These are phyloP conservation scores for Lolium perenne DNA, from an alignment of 176 grass and related monocot species.

Conservation along the genomic window DNA sequence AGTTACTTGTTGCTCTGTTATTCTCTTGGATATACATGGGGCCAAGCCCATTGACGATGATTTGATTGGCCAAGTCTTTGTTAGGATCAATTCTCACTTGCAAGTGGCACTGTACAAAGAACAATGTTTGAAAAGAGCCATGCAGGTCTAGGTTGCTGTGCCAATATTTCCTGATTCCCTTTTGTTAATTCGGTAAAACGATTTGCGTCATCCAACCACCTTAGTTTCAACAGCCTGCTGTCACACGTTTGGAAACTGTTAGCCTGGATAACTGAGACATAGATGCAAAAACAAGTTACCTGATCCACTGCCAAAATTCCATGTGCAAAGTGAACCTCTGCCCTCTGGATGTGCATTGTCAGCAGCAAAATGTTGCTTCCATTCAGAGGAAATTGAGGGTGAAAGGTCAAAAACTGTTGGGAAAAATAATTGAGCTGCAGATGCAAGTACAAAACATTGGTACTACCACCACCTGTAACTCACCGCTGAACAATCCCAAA, in stretches of 20 bases:
- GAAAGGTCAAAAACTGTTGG: not conserved
- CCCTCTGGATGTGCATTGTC: not conserved
- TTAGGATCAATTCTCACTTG: constrained; percentile 31
- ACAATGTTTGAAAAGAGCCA: constrained; percentile 43
- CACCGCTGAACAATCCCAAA: constrained; percentile 18
- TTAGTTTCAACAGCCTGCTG: not conserved
- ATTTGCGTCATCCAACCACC: not conserved
- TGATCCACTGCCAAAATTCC: not conserved
- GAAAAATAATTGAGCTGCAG: not conserved
- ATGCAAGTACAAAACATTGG: not conserved
- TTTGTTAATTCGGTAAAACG: constrained; percentile 33
- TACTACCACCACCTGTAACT: not conserved
- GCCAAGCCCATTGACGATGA: not conserved
- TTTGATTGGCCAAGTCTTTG: constrained; percentile 33
- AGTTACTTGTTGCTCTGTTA: not conserved
- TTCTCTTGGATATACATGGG: constrained; percentile 12
- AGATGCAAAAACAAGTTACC: constrained; percentile 29
- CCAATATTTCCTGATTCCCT: not conserved
- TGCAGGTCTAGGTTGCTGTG: constrained; percentile 28
- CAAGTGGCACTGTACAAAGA: constrained; percentile 8
- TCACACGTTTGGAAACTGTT: constrained; percentile 13
- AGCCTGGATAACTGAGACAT: not conserved
- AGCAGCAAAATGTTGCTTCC: constrained; percentile 37
- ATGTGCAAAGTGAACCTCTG: not conserved
- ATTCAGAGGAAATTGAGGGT: constrained; percentile 3